phyloP scores from a whole-genome alignment of 345 rosid genomes.

The Corchorus capsularis region DNA sequence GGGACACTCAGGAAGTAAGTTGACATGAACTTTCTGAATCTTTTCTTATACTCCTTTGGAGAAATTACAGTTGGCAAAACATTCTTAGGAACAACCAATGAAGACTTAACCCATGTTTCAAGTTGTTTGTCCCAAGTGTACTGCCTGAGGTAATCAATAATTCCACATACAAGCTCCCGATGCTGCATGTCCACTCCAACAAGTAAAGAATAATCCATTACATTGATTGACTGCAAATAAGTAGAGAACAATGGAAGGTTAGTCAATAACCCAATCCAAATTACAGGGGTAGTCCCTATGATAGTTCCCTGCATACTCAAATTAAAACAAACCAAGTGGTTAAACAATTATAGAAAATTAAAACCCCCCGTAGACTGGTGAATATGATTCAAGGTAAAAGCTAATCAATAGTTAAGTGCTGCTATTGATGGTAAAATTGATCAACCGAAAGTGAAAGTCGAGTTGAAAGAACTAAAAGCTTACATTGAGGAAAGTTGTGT shows the following conservation, averaged over 20 bases:
- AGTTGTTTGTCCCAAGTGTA: slow-evolving; percentile 98
- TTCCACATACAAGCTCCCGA: slow-evolving; percentile 89
- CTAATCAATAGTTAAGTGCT: neutral
- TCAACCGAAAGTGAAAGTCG: neutral
- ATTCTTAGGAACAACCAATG: slow-evolving; percentile 83
- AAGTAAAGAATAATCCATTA: slow-evolving; percentile 95
- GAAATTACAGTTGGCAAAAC: slow-evolving; percentile 84
- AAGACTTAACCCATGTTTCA: slow-evolving; percentile 97
- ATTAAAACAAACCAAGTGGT: too few species aligned
- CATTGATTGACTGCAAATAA: slow-evolving; percentile 70
- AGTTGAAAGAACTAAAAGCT: slow-evolving; percentile 34
- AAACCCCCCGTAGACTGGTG: neutral
- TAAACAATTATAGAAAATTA: too few species aligned
- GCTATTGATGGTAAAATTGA: neutral
- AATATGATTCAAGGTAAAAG: neutral
- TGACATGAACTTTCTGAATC: slow-evolving; percentile 95
- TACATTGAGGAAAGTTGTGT: slow-evolving; percentile 86
- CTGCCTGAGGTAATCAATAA: slow-evolving; percentile 93
- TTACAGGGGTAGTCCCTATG: neutral
- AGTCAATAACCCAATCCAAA: slow-evolving; percentile 3
- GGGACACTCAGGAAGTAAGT: slow-evolving; percentile 85
- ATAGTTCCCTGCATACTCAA: neutral
- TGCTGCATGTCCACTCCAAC: slow-evolving; percentile 77
- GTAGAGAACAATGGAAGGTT: slow-evolving; percentile 9
- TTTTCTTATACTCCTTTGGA: slow-evolving; percentile 86